Conservation (phyloP, 177 flowering plant species). For the Vitis hybrid region DNA sequence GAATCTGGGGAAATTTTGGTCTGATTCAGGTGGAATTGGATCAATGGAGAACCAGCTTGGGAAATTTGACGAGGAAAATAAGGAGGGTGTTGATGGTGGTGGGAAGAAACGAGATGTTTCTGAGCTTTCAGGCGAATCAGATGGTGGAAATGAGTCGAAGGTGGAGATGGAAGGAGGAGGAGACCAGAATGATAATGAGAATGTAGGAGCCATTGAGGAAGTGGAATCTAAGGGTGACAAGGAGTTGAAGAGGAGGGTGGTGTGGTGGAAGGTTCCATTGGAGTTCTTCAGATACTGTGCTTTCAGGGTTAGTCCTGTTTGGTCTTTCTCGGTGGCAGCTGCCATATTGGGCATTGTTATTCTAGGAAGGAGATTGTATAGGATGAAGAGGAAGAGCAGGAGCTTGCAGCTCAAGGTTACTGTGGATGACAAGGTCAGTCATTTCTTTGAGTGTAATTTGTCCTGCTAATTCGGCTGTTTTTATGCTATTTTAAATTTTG, state of each 20-base stretch:
- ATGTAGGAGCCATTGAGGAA: background rate
- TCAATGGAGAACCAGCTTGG: background rate
- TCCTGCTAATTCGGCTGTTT: background rate
- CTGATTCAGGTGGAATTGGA: background rate
- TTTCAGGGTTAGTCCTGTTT: constrained; percentile 72
- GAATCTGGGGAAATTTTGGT: constrained; percentile 15
- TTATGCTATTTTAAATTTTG: background rate
- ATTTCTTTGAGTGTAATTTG: background rate
- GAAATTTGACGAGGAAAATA: constrained; percentile 11
- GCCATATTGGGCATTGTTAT: constrained; percentile 75
- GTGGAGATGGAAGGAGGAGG: constrained; percentile 14
- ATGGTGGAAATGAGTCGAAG: constrained; percentile 10
- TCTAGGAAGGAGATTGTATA: constrained; percentile 63
- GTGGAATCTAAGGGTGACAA: constrained; percentile 22
- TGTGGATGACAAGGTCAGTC: constrained; percentile 84
- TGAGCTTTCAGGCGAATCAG: constrained; percentile 12
- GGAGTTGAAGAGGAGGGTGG: constrained; percentile 40
- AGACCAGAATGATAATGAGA: constrained; percentile 7
- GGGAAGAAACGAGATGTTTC: constrained; percentile 10
- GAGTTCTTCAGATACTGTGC: constrained; percentile 74
- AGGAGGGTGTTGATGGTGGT: background rate
- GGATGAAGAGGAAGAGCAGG: constrained; percentile 65
- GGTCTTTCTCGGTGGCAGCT: constrained; percentile 84
- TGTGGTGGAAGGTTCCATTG: constrained; percentile 93
- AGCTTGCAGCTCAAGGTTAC: constrained; percentile 66